A percentile compares a stretch with the other conserved stretches of the same genome.
Evolutionary conservation across 192 early-diverging fungal species (phyloP).

Genomic region (Backusella westeae): DNA sequence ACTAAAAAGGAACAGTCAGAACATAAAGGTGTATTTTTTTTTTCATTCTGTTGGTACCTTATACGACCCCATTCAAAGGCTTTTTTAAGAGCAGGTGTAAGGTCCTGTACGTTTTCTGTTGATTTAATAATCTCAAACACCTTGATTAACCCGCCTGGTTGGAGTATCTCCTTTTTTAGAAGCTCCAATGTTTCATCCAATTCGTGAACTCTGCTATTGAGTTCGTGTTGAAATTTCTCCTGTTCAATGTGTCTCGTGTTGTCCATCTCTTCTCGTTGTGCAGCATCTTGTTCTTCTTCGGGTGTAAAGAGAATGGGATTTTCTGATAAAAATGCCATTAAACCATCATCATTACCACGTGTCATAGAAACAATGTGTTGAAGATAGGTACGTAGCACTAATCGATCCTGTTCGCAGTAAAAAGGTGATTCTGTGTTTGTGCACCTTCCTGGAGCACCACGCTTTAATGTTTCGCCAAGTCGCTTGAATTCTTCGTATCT

Average conservation of each 20-base stretch:
- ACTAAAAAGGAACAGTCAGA: slow-evolving; percentile 21
- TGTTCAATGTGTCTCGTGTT: slow-evolving; percentile 37
- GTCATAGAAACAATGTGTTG: slow-evolving; percentile 28
- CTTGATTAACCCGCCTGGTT: slow-evolving; percentile 35
- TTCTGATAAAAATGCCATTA: slow-evolving; percentile 35
- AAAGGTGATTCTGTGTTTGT: slow-evolving; percentile 22
- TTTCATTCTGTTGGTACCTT: slow-evolving; percentile 22
- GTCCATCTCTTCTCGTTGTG: slow-evolving; percentile 36
- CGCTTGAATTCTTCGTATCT: slow-evolving; percentile 40
- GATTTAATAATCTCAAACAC: slow-evolving; percentile 33
- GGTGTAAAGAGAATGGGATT: slow-evolving; percentile 32
- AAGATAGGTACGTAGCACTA: slow-evolving; percentile 41
- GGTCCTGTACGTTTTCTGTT: slow-evolving; percentile 28
- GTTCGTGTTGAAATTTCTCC: slow-evolving; percentile 40
- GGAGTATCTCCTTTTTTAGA: slow-evolving; percentile 42
- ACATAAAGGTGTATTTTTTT: not conserved
- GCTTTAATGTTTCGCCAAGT: slow-evolving; percentile 34
- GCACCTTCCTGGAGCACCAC: slow-evolving; percentile 35
- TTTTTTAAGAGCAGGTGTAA: slow-evolving; percentile 42
- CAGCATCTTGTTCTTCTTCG: slow-evolving; percentile 38
- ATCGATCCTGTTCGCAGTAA: slow-evolving; percentile 46
- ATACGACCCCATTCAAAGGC: slow-evolving; percentile 55
- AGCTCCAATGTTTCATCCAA: slow-evolving; percentile 44
- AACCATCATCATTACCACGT: slow-evolving; percentile 11
- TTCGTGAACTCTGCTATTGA: slow-evolving; percentile 41